Percentiles rank a stretch among this genome's conserved stretches.
phyloP scores from a whole-genome alignment of 139 green algal genomes.

The Coccomyxa sp. region DNA sequence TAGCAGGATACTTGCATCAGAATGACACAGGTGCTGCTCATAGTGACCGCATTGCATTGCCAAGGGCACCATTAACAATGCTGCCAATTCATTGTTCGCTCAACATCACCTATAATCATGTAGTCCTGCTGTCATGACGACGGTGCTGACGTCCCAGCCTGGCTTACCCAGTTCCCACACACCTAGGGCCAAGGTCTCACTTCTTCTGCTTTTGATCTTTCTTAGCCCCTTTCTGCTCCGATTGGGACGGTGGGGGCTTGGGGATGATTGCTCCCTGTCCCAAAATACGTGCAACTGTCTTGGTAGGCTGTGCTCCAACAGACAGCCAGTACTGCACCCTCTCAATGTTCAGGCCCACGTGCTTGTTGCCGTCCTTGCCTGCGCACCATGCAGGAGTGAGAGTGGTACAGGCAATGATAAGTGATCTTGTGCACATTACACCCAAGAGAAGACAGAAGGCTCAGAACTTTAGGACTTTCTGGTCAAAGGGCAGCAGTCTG shows the following conservation, averaged over 20 bases:
- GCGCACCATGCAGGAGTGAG: not conserved
- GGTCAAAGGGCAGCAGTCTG: not conserved
- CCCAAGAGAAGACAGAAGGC: not conserved
- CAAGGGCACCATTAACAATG: too few relatives aligned
- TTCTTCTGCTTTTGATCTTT: slow-evolving; percentile 41
- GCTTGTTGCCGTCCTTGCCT: slow-evolving; percentile 83
- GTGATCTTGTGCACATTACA: not conserved
- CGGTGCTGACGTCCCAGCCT: too few relatives aligned
- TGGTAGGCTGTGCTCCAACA: slow-evolving; percentile 71
- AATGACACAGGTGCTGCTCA: too few relatives aligned
- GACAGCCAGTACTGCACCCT: slow-evolving; percentile 86
- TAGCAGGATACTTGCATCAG: too few relatives aligned
- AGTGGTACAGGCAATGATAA: not conserved
- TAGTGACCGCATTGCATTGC: too few relatives aligned
- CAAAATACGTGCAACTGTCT: slow-evolving; percentile 68
- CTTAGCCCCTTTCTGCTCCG: slow-evolving; percentile 27
- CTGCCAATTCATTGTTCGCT: too few relatives aligned
- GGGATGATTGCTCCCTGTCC: slow-evolving; percentile 69
- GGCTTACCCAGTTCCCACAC: too few relatives aligned
- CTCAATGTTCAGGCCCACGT: slow-evolving; percentile 73
- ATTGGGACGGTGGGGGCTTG: slow-evolving; percentile 27
- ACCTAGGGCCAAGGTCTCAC: not conserved
- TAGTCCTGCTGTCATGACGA: too few relatives aligned
- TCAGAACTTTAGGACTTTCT: not conserved
- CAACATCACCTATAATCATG: not conserved